Conservation (phyloP, 2,329 filamentous ascomycete species). For the Arachnomyces sp. region DNA sequence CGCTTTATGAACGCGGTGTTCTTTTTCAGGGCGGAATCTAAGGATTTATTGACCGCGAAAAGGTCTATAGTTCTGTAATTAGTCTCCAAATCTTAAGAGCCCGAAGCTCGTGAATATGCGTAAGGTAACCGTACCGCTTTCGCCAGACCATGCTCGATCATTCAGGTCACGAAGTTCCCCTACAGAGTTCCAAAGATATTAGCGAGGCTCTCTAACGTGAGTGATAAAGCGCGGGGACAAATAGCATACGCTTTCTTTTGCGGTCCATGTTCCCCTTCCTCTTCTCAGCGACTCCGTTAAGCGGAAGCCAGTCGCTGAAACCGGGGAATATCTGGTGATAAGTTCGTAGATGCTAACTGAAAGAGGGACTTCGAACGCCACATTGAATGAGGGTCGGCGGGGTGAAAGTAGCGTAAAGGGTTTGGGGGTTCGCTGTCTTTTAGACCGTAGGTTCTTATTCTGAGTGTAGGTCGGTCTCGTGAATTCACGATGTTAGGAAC, state of each 20-base stretch:
- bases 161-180: constrained; percentile 89
- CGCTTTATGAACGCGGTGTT: constrained; percentile 98
- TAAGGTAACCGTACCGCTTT: constrained; percentile 55
- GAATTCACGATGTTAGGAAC: constrained; percentile 1
- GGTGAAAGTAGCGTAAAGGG: neutral
- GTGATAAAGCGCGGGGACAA: neutral
- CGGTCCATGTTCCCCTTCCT: constrained; percentile 36
- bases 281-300: constrained; percentile 7
- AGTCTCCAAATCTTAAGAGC: neutral
- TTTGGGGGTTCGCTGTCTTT: neutral
- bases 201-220: neutral
- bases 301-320: too few species aligned
- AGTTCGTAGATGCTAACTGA: too few species aligned
- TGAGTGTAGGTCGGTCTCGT: constrained; percentile 1
- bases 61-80: constrained; percentile 49
- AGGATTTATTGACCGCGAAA: constrained; percentile 65
- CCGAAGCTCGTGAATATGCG: constrained; percentile 10
- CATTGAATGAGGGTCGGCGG: constrained; percentile 22
- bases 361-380: constrained; percentile 27
- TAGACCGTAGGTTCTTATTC: neutral
- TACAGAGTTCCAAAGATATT: constrained; percentile 30
- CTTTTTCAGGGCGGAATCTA: constrained; percentile 95
- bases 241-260: constrained; percentile 39
- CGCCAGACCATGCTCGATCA: constrained; percentile 76
- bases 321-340: too few species aligned